Evolutionary conservation across 257 asterid genomes (phyloP), one percentile per base, ranked within the genome.

Genomic region (Solanum ahanhuiri): DNA sequence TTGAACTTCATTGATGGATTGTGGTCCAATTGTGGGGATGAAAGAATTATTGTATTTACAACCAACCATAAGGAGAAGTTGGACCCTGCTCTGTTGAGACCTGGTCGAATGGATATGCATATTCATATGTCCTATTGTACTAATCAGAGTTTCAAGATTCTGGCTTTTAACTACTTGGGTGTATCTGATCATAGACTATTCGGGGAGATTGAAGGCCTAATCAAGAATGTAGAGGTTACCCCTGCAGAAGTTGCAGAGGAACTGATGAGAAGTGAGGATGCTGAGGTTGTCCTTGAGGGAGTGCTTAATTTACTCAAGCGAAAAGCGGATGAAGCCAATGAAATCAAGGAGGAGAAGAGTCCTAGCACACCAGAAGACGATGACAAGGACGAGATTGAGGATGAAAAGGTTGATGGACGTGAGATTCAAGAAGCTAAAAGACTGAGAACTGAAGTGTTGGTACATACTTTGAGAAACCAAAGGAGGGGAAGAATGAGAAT

Each of bases 81-180:
- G 11, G 98, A 95, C 82, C 98, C 98, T 12, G 98, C 98, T 2
- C 85, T 95, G 43, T 14, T 95, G 14, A 91, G 98, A 57, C 96
- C 98, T 1, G 98, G 98, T 37, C 89, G 96, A 81, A 95, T 95
- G 98, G 98, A 95, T 83, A 90, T 93, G 98, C 98, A 94, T 77
- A 93, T 95, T 70, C 93, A 92, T 70, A 92, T 95, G 96, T 95
- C 97, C 28, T 95, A 94, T 9, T 93, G 95, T 81, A 92, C 96
- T 0, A 88, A 89, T 1, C 91, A 88, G 41, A 95, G 96, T 41
- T 94, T 95, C 76, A 93, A 93, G 81, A 91, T 91, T 60, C 63
- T 95, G 91, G 95, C 93, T 10, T 37, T 2, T 1, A 95, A 94
- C 82, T 95, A 95, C 85, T 84, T 94, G 76, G 96, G 91, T 31